Evolutionary conservation across 345 rosid genomes (phyloP).

Genomic region (Ceriops tagal): DNA sequence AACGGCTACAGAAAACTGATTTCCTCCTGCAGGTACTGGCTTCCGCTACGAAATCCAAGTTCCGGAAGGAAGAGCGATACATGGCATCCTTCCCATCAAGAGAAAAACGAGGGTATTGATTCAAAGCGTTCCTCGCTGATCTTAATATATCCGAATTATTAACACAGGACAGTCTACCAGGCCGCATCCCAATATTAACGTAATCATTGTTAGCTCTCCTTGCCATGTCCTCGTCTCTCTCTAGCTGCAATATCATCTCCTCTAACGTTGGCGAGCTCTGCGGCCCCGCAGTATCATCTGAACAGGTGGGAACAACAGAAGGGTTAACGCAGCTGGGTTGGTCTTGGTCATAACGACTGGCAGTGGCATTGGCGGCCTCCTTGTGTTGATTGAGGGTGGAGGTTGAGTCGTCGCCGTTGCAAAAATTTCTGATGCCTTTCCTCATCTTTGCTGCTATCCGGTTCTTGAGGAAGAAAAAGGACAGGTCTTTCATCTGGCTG

Average conservation of each 20-base stretch:
- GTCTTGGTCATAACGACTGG: no score
- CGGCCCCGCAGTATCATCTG: neutral
- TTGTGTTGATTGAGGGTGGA: slow-evolving; percentile 57
- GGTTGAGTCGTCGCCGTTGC: slow-evolving; percentile 63
- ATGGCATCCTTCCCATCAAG: slow-evolving; percentile 89
- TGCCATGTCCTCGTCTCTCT: slow-evolving; percentile 69
- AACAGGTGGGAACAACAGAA: no score
- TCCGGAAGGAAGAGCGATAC: slow-evolving; percentile 74
- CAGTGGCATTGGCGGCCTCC: no score
- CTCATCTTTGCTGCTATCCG: slow-evolving; percentile 58
- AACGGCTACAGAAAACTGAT: slow-evolving; percentile 35
- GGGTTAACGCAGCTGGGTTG: no score
- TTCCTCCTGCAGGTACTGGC: slow-evolving; percentile 27
- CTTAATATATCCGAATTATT: slow-evolving; percentile 72
- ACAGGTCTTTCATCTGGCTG: slow-evolving; percentile 55
- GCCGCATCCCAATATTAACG: neutral
- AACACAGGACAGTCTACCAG: slow-evolving; percentile 66
- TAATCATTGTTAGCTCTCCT: slow-evolving; percentile 33
- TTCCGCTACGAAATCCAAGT: slow-evolving; percentile 10
- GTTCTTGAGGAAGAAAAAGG: slow-evolving; percentile 65
- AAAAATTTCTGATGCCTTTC: slow-evolving; percentile 56
- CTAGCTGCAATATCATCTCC: slow-evolving; percentile 79
- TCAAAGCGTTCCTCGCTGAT: slow-evolving; percentile 79
- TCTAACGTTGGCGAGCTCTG: slow-evolving; percentile 46
- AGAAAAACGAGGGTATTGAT: slow-evolving; percentile 90